A percentile compares a stretch with the other conserved stretches of the same genome.
Evolutionary conservation across 192 early-diverging fungal genomes (phyloP).

Genomic region (Linnemannia zychae): DNA sequence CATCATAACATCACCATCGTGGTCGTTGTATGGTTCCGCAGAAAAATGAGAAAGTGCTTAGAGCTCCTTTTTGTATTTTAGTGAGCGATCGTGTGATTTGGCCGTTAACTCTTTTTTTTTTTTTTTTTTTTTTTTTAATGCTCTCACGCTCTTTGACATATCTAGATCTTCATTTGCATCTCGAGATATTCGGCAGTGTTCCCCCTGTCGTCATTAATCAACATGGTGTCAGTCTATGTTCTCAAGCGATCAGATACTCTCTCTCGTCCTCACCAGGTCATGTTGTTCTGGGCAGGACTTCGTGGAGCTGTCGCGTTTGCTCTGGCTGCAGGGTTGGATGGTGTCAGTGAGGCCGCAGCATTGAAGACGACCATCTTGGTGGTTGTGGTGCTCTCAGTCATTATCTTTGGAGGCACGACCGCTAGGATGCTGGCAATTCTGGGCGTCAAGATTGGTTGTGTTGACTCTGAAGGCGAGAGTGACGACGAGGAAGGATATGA

Average conservation of each 20-base stretch:
- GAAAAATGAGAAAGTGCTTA: conserved; percentile 23
- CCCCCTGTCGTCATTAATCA: conserved; percentile 87
- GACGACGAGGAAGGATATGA: conserved; percentile 60
- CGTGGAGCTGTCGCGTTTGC: conserved; percentile 98
- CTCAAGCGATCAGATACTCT: conserved; percentile 64
- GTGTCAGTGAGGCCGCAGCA: conserved; percentile 71
- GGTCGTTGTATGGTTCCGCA: neutral
- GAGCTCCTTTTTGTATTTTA: conserved; percentile 56
- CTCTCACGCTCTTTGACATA: neutral
- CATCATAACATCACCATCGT: neutral
- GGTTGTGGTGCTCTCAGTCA: conserved; percentile 92
- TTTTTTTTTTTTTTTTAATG: too few relatives aligned
- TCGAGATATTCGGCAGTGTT: conserved; percentile 90
- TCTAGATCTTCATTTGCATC: conserved; percentile 82
- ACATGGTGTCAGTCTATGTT: conserved; percentile 71
- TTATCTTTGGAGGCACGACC: conserved; percentile 94
- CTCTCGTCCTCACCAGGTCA: conserved; percentile 82
- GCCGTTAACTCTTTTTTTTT: neutral
- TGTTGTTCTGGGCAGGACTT: conserved; percentile 94
- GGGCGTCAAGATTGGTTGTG: conserved; percentile 82
- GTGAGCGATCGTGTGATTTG: conserved; percentile 13
- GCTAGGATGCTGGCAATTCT: conserved; percentile 82
- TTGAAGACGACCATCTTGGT: conserved; percentile 92
- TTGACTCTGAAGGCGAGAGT: conserved; percentile 64
- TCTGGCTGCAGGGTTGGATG: conserved; percentile 84